Evolutionary conservation across 2,329 filamentous ascomycete genomes (phyloP), one percentile per base, ranked within the genome.

Genomic region (Ophiognomonia clavigignenti-juglandacearum): DNA sequence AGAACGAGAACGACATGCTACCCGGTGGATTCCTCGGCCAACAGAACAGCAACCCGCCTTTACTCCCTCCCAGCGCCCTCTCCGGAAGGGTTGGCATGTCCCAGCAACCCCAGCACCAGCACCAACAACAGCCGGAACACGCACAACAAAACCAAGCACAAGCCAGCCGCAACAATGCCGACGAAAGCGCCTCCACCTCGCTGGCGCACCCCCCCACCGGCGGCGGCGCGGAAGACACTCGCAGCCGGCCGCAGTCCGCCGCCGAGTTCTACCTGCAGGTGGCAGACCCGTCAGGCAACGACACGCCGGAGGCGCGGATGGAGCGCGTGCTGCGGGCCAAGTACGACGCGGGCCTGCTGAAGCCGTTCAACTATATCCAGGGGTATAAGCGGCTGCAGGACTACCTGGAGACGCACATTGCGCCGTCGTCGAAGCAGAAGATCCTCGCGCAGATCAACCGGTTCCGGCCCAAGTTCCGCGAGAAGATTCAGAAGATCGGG

Each of bases 341-440:
- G 67, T 95, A 96, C 67, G 91, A 97, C 56, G 93, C 93, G 1
- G 93, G 93, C 2, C 76, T 98, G 60, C 73, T 98, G 49, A 93
- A 91, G 61, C 93, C 93, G 2, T 98, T 98, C 76, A 97, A 97
- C 70, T 98, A 98, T 65, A 88, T 97, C 57, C 95, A 95, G 61
- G 93, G 93, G 11, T 98, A 98, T 65, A 86, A 89, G 10, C 81
- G 90, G 26, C 73, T 98, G 39, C 88, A 90, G 53, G 83, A 85
- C 53, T 98, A 96, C 64, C 91, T 98, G 75, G 90, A 96, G 60
- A 82, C 83, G 50, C 85, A 97, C 62, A 85, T 97, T 63, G 83
- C 88, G 44, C 80, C 86, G 20, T 73, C 80, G 14, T 93, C 88
- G 18, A 90, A 93, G 53, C 86, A 95, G 58, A 93, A 95, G 69